Conservation (phyloP, 2,329 filamentous ascomycete species). For the Cercospora janseana region DNA sequence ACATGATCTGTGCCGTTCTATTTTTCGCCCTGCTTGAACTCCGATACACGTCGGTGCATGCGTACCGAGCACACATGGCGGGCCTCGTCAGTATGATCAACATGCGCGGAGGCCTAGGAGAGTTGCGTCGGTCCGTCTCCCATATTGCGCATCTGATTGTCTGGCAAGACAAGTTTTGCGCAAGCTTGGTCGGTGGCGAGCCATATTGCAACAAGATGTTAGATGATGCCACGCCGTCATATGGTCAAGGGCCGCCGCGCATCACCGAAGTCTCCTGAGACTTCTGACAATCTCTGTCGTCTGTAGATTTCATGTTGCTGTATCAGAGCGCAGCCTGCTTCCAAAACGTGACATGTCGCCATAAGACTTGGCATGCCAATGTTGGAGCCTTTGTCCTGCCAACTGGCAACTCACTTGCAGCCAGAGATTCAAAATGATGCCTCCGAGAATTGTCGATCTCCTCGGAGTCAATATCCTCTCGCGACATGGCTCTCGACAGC, state of each 20-base stretch:
- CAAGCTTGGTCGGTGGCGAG: not conserved
- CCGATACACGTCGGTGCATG: conserved; percentile 10
- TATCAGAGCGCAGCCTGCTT: no score
- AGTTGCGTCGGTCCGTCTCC: conserved; percentile 10
- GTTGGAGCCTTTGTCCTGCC: no score
- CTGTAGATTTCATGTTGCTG: no score
- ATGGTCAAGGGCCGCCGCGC: no score
- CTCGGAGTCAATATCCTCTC: not conserved
- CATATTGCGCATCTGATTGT: conserved; percentile 10
- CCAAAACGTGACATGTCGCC: no score
- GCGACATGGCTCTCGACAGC: not conserved
- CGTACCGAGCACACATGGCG: conserved; percentile 21
- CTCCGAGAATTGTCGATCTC: not conserved
- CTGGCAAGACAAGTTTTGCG: not conserved
- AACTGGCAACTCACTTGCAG: no score
- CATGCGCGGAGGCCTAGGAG: conserved; percentile 17
- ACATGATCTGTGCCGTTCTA: conserved; percentile 18
- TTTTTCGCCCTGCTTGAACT: conserved; percentile 23
- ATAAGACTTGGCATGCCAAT: no score
- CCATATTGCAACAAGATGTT: not conserved
- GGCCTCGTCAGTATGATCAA: conserved; percentile 20
- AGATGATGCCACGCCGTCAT: not conserved
- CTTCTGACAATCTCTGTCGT: no score
- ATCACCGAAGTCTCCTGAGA: no score
- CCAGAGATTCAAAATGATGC: not conserved